Conservation (phyloP, 116 monocot species). For the Zostera marina region DNA sequence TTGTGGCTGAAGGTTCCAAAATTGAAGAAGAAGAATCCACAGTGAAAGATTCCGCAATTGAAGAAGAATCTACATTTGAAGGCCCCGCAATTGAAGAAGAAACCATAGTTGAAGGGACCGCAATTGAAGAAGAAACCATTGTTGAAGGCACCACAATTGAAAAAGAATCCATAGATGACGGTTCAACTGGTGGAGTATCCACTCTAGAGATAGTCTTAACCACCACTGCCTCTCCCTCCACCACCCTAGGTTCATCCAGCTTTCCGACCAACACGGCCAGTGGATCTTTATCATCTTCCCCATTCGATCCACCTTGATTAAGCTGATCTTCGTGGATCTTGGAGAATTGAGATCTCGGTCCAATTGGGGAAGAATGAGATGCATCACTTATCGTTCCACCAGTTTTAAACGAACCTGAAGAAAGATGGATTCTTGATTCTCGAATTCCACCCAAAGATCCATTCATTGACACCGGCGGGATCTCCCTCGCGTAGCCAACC, state of each 20-base stretch:
- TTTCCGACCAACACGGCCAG: neutral
- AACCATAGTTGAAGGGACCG: too few relatives aligned
- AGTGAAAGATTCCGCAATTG: too few relatives aligned
- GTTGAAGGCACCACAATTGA: too few relatives aligned
- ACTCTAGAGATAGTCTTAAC: neutral
- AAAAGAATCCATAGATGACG: too few relatives aligned
- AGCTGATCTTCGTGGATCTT: neutral
- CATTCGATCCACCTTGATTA: neutral
- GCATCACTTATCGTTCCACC: neutral
- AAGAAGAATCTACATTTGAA: too few relatives aligned
- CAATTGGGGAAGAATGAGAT: neutral
- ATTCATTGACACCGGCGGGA: neutral
- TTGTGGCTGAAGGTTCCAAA: too few relatives aligned
- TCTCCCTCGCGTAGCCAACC: conserved; percentile 68
- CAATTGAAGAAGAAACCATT: too few relatives aligned
- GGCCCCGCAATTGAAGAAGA: too few relatives aligned
- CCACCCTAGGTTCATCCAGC: neutral
- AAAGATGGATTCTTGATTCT: neutral
- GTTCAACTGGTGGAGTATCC: conserved; percentile 3
- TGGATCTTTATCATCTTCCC: neutral
- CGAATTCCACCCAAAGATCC: neutral
- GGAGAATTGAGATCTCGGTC: neutral
- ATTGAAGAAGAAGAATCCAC: too few relatives aligned
- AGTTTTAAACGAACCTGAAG: neutral
- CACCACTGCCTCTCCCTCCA: conserved; percentile 1